Base-by-base conservation (phyloP, 2,329 filamentous ascomycete species). In the Colletotrichum liriopes region DNA sequence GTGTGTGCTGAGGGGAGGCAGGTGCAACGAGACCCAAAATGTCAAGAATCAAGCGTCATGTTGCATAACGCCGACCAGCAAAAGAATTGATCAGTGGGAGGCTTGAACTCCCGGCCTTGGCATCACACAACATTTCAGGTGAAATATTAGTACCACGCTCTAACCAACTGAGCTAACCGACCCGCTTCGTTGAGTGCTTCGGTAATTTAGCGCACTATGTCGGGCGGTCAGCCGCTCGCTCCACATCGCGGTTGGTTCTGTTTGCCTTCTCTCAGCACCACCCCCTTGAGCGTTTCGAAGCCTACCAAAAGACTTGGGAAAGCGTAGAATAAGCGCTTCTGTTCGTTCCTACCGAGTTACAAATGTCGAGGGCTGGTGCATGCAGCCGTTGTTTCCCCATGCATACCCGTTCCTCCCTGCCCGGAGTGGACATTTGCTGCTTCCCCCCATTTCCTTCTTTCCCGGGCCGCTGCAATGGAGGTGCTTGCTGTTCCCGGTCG, bases 151-250 rank as follows among this genome's bases (percentile, higher is more conserved):
- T 61, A 67, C 54, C 54, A 60, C 64, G 55, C 54, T 60, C 54
- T 64, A 64, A 64, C 54, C 64, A 62, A 67, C 56, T 67, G 65
- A 67, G 65, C 65, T 67, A 67, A 67, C 65, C 65, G 65, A 67
- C 65, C 65, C 14, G 5, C 3, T 67, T 60, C 2, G 14, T 26
- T 45, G 18, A 1, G 0, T 35, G 5, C 5, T 9, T 12, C 2
- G n/a, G 5, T 32, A 5, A 8, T 14, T 47, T 32, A 8, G 32
- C 43, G 2, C 11, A 8, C 5, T 23, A 49, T 26, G 1, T 23
- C 5, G n/a, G 47, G 4, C n/a, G 6, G 18, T 11, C 7, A 37
- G 35, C 35, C 35, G 2, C 8, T 4, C 9, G 6, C 18, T 6
- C 32, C 29, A 12, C 18, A 16, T 37, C 20, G 4, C 9, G 11